A percentile compares a stretch with the other conserved stretches of the same genome.
These are phyloP conservation scores for Kurtzmaniella quercitrusa DNA, from an alignment of 1,139 yeast species.

Conservation along the genomic window DNA sequence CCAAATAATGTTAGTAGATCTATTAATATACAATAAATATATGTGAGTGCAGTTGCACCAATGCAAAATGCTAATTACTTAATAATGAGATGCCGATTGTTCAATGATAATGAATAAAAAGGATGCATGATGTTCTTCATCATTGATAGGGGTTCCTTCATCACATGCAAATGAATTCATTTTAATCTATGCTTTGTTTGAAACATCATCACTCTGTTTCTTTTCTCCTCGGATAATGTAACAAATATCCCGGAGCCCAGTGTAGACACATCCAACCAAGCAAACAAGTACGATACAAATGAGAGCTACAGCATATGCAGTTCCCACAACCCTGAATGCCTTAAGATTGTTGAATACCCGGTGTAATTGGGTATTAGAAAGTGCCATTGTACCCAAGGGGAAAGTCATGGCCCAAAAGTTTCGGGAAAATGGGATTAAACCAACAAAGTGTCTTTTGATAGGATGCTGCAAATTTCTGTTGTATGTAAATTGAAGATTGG, in stretches of 20 bases:
- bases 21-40: too few relatives aligned
- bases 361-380: slow-evolving; percentile 53
- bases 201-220: neutral
- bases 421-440: slow-evolving; percentile 44
- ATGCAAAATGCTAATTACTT: too few relatives aligned
- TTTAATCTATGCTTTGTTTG: neutral
- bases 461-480: slow-evolving; percentile 13
- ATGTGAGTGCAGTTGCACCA: too few relatives aligned
- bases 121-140: too few relatives aligned
- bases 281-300: slow-evolving; percentile 28
- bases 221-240: slow-evolving; percentile 2
- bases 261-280: slow-evolving; percentile 22
- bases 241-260: neutral
- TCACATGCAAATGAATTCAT: too few relatives aligned
- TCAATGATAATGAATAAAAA: too few relatives aligned
- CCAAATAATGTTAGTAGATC: too few relatives aligned
- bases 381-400: slow-evolving; percentile 82
- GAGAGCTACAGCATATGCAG: slow-evolving; percentile 48
- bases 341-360: slow-evolving; percentile 37
- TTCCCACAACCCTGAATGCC: slow-evolving; percentile 58
- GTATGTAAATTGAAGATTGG: slow-evolving; percentile 17
- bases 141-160: too few relatives aligned
- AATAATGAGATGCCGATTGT: too few relatives aligned
- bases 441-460: slow-evolving; percentile 15
- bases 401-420: slow-evolving; percentile 88